Base-by-base conservation (phyloP, 208 protist genomes). In the Leishmania tarentolae region DNA sequence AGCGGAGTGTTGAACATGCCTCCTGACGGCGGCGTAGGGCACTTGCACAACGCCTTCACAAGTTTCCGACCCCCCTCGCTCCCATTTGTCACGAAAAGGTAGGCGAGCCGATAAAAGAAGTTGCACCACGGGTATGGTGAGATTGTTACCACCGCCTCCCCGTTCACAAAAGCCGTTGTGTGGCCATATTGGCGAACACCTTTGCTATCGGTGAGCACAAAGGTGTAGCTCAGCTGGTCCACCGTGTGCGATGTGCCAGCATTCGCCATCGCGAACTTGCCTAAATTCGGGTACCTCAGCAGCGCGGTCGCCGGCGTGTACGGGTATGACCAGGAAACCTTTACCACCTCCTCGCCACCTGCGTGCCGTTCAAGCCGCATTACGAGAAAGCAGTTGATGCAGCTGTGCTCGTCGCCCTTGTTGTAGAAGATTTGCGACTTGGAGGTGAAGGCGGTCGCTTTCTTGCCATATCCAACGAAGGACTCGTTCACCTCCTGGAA, bases 71-170 rank as follows among this genome's bases (percentile, higher is more conserved):
- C 89, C 3, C 81, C 72, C 28, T 88, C 84, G 11, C 83, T 42
- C 17, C 90, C 91, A 79, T 94, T 93, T 7, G 79, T 73, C 40
- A 86, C 86, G 78, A 87, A 94, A 0, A 94, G 84, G 47, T 88
- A 86, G 17, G 86, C 91, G 19, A 95, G 70, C 17, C 85, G 86
- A 28, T 92, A 90, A 76, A 97, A 95, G 74, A 97, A 95, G 76
- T 90, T 92, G 86, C 93, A 95, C 93, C 93, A 97, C 66, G 92
- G 90, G 59, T 92, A 94, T 50, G 87, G 87, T 6, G 89, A 94
- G 47, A 97, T 82, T 73, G 75, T 69, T 42, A 95, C 90, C 9
- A 90, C 81, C 0, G 87, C 84, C 66, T 97, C 92, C n/a, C 90
- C 87, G 66, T 93, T 97, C 46, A 94, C 90, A 61, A 90, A 92